These are phyloP conservation scores for Yarrowia sp. DNA, from an alignment of 805 yeast species.

Conservation along the genomic window DNA sequence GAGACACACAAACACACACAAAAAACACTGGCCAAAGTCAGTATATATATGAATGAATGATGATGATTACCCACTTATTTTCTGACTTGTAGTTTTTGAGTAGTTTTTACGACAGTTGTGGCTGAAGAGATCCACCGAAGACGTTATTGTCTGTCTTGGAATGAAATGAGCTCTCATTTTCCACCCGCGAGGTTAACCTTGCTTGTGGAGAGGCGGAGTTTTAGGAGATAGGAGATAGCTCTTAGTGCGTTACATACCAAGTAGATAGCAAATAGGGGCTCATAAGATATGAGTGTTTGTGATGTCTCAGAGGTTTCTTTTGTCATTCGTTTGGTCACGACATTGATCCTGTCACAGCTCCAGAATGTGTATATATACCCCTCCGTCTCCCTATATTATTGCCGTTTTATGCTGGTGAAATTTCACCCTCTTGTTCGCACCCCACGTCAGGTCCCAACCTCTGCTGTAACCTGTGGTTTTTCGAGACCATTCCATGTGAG, in stretches of 20 bases:
- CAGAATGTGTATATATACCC: neutral
- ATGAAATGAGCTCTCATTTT: neutral
- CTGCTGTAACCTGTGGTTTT: constrained; percentile 6
- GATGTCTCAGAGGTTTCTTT: neutral
- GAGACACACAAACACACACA: neutral
- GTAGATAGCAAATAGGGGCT: neutral
- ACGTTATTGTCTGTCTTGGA: neutral
- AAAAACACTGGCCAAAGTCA: neutral
- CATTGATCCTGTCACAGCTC: neutral
- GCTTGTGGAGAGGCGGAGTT: neutral
- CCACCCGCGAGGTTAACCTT: neutral
- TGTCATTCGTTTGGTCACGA: neutral
- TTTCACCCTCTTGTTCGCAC: neutral
- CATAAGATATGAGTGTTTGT: too few relatives aligned
- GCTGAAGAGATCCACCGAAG: neutral
- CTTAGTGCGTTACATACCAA: neutral
- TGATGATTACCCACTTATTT: neutral
- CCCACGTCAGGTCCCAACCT: neutral
- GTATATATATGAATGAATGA: constrained; percentile 18
- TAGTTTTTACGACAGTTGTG: neutral
- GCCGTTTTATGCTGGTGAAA: neutral
- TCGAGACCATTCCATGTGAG: constrained; percentile 22
- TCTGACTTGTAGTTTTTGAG: neutral
- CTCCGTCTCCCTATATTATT: neutral
- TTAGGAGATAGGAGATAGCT: constrained; percentile 1